Evolutionary conservation across 768 basidiomycete genomes (phyloP).

Genomic region (Termitomyces sp.): DNA sequence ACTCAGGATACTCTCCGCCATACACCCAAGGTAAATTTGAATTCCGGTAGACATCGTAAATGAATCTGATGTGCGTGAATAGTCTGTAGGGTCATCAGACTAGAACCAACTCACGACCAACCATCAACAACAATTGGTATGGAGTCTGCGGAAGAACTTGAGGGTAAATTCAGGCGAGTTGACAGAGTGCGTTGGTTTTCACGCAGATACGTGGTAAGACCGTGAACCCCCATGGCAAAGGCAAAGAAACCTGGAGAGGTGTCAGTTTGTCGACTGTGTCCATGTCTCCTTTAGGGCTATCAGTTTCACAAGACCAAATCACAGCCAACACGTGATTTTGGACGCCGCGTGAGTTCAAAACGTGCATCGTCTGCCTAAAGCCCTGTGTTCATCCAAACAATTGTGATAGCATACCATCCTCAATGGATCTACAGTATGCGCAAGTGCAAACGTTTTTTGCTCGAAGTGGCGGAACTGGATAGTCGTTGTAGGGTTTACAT

Average conservation of each 20-base stretch:
- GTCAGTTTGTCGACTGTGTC: too few relatives aligned
- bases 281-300: background rate
- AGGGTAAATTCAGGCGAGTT: conserved; percentile 20
- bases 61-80: conserved; percentile 46
- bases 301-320: background rate
- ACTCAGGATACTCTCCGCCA: conserved; percentile 71
- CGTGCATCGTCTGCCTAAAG: too few relatives aligned
- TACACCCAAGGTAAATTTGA: conserved; percentile 78
- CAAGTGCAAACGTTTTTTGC: too few relatives aligned
- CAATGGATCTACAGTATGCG: too few relatives aligned
- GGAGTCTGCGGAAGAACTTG: conserved; percentile 11
- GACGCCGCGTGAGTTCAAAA: too few relatives aligned
- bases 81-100: conserved; percentile 2
- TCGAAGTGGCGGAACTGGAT: background rate
- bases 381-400: background rate
- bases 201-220: conserved; percentile 46
- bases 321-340: background rate
- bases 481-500: background rate
- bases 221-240: conserved; percentile 43
- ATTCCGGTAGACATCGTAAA: conserved; percentile 58
- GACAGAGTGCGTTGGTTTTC: conserved; percentile 42
- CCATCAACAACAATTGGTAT: conserved; percentile 71
- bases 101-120: conserved; percentile 67
- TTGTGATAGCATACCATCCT: too few relatives aligned
- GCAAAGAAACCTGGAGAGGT: background rate